These are phyloP conservation scores for Tylopilus sp. DNA, from an alignment of 768 basidiomycete species.

Conservation along the genomic window DNA sequence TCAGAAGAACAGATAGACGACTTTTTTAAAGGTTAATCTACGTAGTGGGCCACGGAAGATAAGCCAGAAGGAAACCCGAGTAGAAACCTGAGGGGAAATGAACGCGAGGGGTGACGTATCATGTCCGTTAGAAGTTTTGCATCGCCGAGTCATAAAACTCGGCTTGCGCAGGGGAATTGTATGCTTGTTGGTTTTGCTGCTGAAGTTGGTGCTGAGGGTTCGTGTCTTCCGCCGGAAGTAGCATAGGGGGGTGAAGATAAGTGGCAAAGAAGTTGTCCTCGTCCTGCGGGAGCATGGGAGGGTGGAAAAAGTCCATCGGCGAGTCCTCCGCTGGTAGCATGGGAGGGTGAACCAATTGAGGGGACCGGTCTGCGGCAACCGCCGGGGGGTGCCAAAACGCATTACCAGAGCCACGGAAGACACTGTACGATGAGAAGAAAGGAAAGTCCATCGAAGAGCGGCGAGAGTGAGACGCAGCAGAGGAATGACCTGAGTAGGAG, in stretches of 20 bases:
- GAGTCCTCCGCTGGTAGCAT: slow-evolving; percentile 64
- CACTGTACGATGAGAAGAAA: slow-evolving; percentile 54
- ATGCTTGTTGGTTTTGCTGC: slow-evolving; percentile 20
- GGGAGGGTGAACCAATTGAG: slow-evolving; percentile 62
- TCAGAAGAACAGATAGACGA: background rate
- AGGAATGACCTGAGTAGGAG: slow-evolving; percentile 56
- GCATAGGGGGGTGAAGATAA: slow-evolving; percentile 57
- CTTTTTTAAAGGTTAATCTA: slow-evolving; percentile 20
- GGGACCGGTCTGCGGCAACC: slow-evolving; percentile 57
- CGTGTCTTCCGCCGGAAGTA: slow-evolving; percentile 40
- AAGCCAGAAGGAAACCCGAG: background rate
- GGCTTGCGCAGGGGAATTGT: slow-evolving; percentile 14
- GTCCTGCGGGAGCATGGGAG: slow-evolving; percentile 56
- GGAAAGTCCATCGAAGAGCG: slow-evolving; percentile 64
- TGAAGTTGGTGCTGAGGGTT: slow-evolving; percentile 20
- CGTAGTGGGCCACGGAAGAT: slow-evolving; percentile 7
- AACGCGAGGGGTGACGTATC: background rate
- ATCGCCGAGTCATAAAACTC: slow-evolving; percentile 37
- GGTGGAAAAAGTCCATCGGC: slow-evolving; percentile 72
- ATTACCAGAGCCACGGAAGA: slow-evolving; percentile 51
- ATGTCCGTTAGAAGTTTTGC: slow-evolving; percentile 29
- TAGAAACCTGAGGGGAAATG: slow-evolving; percentile 6
- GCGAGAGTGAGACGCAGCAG: slow-evolving; percentile 55
- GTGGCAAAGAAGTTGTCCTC: slow-evolving; percentile 59
- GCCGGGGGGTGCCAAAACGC: slow-evolving; percentile 80